phyloP scores from a whole-genome alignment of 371 early-diverging fungal species.

The Choanephora cucurbitarum region DNA sequence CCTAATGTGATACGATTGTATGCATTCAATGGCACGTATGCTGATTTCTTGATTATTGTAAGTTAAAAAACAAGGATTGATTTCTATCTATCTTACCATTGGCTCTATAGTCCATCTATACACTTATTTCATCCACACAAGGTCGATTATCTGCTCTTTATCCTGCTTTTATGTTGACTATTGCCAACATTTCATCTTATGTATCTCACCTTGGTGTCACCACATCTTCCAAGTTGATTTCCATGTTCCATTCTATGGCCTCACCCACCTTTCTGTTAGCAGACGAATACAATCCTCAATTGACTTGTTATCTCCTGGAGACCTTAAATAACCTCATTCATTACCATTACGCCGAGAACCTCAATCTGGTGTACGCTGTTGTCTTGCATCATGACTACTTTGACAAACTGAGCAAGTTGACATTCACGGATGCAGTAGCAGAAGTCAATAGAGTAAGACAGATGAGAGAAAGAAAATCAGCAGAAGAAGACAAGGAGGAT shows the following conservation, averaged over 20 bases:
- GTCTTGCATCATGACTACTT: constrained; percentile 71
- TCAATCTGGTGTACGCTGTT: constrained; percentile 77
- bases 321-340: constrained; percentile 80
- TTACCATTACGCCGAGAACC: constrained; percentile 77
- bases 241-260: constrained; percentile 75
- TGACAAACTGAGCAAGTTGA: constrained; percentile 61
- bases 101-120: constrained; percentile 72
- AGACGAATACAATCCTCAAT: constrained; percentile 73
- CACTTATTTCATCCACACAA: constrained; percentile 74
- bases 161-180: constrained; percentile 73
- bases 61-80: constrained; percentile 7
- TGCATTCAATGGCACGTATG: constrained; percentile 77
- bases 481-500: neutral
- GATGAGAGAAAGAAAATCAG: constrained; percentile 34
- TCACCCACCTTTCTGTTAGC: constrained; percentile 80
- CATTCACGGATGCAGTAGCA: constrained; percentile 59
- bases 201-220: constrained; percentile 72
- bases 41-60: constrained; percentile 80
- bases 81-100: neutral
- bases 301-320: constrained; percentile 74
- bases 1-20: constrained; percentile 70
- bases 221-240: constrained; percentile 73
- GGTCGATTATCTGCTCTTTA: constrained; percentile 69
- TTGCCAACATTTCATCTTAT: constrained; percentile 82
- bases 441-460: constrained; percentile 59